Percentiles rank a stretch among this genome's conserved stretches.
Evolutionary conservation across 2,329 filamentous ascomycete species (phyloP).

Genomic region (Diaporthe citri): DNA sequence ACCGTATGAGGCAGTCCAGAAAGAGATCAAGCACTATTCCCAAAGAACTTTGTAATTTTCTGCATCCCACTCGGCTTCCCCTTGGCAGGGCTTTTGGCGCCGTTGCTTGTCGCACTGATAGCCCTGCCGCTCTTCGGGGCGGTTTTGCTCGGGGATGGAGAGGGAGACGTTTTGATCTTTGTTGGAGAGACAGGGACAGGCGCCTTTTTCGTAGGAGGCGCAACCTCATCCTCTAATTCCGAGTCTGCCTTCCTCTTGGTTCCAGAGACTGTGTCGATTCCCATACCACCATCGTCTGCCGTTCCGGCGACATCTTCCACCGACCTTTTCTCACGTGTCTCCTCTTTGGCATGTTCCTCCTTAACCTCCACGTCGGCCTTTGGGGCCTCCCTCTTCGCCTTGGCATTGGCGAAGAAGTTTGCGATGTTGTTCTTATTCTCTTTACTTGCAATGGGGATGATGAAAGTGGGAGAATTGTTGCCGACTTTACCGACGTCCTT

Average conservation of each 20-base stretch:
- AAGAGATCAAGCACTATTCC: conserved; percentile 54
- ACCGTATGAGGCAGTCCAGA: neutral
- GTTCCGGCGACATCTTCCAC: conserved; percentile 38
- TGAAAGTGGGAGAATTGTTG: conserved; percentile 86
- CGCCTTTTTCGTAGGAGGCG: conserved; percentile 47
- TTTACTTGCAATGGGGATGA: conserved; percentile 84
- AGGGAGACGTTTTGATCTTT: conserved; percentile 40
- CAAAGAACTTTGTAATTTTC: conserved; percentile 63
- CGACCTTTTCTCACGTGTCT: conserved; percentile 29
- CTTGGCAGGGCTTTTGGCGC: conserved; percentile 51
- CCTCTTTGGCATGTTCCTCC: conserved; percentile 48
- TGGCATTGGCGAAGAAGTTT: conserved; percentile 84
- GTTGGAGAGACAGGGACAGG: conserved; percentile 36
- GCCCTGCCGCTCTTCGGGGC: conserved; percentile 43
- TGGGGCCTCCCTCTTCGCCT: conserved; percentile 54
- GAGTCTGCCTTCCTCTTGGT: conserved; percentile 42
- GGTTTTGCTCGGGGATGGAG: conserved; percentile 44
- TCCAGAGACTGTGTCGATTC: conserved; percentile 33
- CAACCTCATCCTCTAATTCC: conserved; percentile 38
- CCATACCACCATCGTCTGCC: conserved; percentile 46
- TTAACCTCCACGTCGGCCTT: conserved; percentile 47
- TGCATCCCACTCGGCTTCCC: conserved; percentile 51
- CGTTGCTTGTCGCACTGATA: conserved; percentile 59
- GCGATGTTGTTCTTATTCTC: conserved; percentile 95
- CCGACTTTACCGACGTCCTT: conserved; percentile 95